Percentiles rank a stretch among this genome's conserved stretches.
These are phyloP conservation scores for Kodamaea restingae DNA, from an alignment of 805 yeast species.

Conservation along the genomic window DNA sequence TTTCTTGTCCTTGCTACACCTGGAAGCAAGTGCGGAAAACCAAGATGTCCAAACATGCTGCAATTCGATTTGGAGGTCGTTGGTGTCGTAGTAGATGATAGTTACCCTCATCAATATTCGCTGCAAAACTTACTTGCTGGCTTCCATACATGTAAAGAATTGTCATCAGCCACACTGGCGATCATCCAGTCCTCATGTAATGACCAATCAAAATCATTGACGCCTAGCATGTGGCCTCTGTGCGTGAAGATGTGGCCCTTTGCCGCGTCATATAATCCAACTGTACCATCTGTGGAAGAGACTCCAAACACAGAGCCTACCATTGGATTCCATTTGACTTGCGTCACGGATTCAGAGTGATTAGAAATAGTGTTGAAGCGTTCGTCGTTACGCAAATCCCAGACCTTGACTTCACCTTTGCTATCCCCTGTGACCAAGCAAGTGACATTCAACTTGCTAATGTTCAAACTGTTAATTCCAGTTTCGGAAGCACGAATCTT, in stretches of 20 bases:
- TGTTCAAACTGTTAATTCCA: constrained; percentile 55
- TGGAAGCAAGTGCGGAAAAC: too few relatives aligned
- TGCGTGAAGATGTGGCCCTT: constrained; percentile 54
- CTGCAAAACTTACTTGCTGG: constrained; percentile 35
- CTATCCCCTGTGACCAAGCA: constrained; percentile 67
- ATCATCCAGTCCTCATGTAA: constrained; percentile 64
- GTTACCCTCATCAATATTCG: too few relatives aligned
- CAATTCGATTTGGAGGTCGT: too few relatives aligned
- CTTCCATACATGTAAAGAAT: constrained; percentile 82
- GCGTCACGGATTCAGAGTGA: constrained; percentile 55
- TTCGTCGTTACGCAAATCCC: constrained; percentile 56
- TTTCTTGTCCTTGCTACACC: too few relatives aligned
- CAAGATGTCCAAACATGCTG: too few relatives aligned
- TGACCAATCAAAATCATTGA: constrained; percentile 83
- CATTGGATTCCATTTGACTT: constrained; percentile 70
- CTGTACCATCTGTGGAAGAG: constrained; percentile 64
- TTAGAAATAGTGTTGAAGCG: constrained; percentile 2
- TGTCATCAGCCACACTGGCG: constrained; percentile 79
- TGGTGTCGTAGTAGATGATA: too few relatives aligned
- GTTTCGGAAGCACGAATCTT: constrained; percentile 8
- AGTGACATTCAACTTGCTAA: constrained; percentile 54
- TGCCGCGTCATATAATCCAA: constrained; percentile 56
- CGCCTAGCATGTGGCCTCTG: constrained; percentile 84
- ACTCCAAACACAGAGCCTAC: constrained; percentile 38
- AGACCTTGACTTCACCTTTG: constrained; percentile 49